Evolutionary conservation across 1,284 basidiomycete species (phyloP), one percentile per base, ranked within the genome.

Genomic region (Spongispora temasekensis): DNA sequence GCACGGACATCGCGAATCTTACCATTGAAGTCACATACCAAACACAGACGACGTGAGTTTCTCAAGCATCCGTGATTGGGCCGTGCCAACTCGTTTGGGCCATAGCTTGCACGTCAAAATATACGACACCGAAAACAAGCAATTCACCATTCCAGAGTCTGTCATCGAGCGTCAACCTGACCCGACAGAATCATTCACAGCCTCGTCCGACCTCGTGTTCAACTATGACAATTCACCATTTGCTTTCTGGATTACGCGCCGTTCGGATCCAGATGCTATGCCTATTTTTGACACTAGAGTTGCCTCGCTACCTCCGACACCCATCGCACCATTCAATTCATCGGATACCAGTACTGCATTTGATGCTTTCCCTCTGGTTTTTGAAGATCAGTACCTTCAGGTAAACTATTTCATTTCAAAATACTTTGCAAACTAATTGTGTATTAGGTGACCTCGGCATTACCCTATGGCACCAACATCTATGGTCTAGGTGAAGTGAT

Each of bases 401-500:
- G 74, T 82, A 63, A 53, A 37, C 0, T 5, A 30, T 28, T 10
- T 40, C 21, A 64, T 52, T 42, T 21, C 17, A 10, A 35, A 27
- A 40, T 25, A 30, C 17, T 2, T 5, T 17, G 2, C 21, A 19
- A 32, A 25, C 13, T 61, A 6, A 60, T 46, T 46, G 54, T 12
- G 2, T 15, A 46, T 27, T 78, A 93, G 83, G 68, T 93, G 3
- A 76, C 87, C 5, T 89, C 87, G 23, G 79, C 84, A 1, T 77
- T 90, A 3, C 87, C 89, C 0, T 73, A 80, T n/a, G 81, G 83
- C 37, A 81, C 90, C 21, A 91, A 93, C 67, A 81, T 94, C 51
- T 93, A 93, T 64, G 92, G 92, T 1, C 76, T 94, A 10, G 90
- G 91, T 5, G 91, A 94, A 71, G 83, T 86, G n/a, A 80, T 91